Percentiles rank a stretch among this genome's conserved stretches.
These are phyloP conservation scores for Leccinum rimulosum DNA, from an alignment of 768 basidiomycete genomes.

Conservation along the genomic window DNA sequence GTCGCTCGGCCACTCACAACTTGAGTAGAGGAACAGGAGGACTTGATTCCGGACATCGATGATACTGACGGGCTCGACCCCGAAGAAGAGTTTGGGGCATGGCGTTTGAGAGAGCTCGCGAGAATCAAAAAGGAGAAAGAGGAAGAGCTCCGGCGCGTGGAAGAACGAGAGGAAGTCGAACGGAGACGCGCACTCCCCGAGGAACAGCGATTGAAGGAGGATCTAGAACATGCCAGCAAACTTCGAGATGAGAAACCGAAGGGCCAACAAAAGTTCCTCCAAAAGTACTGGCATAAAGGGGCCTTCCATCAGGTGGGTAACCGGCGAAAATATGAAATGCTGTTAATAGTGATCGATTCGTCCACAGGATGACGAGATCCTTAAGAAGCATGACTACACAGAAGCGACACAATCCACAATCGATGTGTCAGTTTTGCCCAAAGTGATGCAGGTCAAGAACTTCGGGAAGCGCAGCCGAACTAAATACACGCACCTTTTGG, in stretches of 20 bases:
- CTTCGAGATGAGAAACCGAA: conserved; percentile 85
- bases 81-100: conserved; percentile 88
- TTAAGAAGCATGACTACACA: conserved; percentile 80
- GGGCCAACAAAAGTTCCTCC: conserved; percentile 88
- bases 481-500: conserved; percentile 94
- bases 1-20: conserved; percentile 9
- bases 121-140: conserved; percentile 95
- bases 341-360: conserved; percentile 16
- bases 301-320: conserved; percentile 89
- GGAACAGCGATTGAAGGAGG: conserved; percentile 88
- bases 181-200: conserved; percentile 90
- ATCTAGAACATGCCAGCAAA: conserved; percentile 82
- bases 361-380: conserved; percentile 80
- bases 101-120: conserved; percentile 91
- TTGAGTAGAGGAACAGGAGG: conserved; percentile 80
- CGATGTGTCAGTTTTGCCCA: conserved; percentile 85
- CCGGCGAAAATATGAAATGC: conserved; percentile 1
- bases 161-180: conserved; percentile 90
- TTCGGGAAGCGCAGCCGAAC: conserved; percentile 91
- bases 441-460: conserved; percentile 96
- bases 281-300: conserved; percentile 99
- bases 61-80: conserved; percentile 95
- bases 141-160: conserved; percentile 73
- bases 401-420: conserved; percentile 86
- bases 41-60: conserved; percentile 82